Conservation (phyloP, 1,139 yeast species). For the Hyphopichia khmerensis region DNA sequence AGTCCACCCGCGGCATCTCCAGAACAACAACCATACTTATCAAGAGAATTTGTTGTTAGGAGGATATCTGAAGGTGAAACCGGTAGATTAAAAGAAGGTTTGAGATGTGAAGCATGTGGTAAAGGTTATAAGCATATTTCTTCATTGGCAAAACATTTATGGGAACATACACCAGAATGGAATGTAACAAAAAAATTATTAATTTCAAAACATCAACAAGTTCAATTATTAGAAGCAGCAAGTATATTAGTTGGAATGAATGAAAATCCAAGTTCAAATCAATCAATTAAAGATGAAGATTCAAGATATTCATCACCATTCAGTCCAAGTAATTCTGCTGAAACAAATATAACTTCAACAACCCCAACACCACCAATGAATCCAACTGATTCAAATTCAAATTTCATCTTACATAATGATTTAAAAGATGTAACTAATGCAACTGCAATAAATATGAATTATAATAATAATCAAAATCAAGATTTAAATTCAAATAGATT, state of each 20-base stretch:
- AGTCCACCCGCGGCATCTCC: neutral
- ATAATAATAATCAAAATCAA: neutral
- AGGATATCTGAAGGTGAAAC: conserved; percentile 85
- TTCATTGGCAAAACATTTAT: conserved; percentile 68
- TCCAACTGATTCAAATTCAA: neutral
- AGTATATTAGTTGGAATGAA: conserved; percentile 82
- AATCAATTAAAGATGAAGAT: conserved; percentile 8
- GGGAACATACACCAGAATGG: conserved; percentile 93
- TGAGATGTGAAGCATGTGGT: conserved; percentile 87
- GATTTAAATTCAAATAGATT: conserved; percentile 4
- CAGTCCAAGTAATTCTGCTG: conserved; percentile 10
- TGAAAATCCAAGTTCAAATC: conserved; percentile 34
- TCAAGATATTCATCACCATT: conserved; percentile 10
- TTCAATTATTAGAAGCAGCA: conserved; percentile 84
- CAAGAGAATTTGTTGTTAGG: conserved; percentile 76
- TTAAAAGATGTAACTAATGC: conserved; percentile 2
- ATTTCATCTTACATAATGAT: conserved; percentile 4
- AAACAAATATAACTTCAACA: conserved; percentile 9
- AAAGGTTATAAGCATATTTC: conserved; percentile 87
- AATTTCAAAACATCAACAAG: conserved; percentile 90
- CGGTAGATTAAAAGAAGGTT: conserved; percentile 77
- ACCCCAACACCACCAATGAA: conserved; percentile 9
- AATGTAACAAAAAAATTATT: conserved; percentile 75
- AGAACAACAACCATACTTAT: conserved; percentile 27
- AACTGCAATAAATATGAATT: conserved; percentile 2